phyloP scores from a whole-genome alignment of 2,329 filamentous ascomycete species.

The Fusarium burgessii region DNA sequence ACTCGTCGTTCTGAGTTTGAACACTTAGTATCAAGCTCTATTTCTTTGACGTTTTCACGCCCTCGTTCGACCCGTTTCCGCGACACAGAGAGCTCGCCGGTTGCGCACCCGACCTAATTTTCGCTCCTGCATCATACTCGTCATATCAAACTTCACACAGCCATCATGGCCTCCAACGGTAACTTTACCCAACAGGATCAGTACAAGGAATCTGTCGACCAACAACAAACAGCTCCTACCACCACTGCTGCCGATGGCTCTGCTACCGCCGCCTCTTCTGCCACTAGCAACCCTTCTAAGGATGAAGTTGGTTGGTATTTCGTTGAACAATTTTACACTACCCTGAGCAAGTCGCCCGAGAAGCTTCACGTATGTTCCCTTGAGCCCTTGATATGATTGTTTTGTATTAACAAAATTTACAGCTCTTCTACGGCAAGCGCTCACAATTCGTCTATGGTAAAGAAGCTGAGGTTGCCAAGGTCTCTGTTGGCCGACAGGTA shows the following conservation, averaged over 20 bases:
- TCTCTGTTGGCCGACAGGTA: conserved; percentile 89
- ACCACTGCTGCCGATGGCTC: conserved; percentile 49
- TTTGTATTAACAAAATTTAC: conserved; percentile 19
- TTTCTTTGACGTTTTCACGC: conserved; percentile 22
- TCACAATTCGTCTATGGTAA: conserved; percentile 94
- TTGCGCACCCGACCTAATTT: conserved; percentile 39
- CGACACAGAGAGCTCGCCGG: conserved; percentile 37
- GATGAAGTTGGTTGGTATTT: conserved; percentile 99
- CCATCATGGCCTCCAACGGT: conserved; percentile 69
- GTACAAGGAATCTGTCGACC: conserved; percentile 54
- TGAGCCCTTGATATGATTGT: not conserved
- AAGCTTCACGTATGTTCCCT: conserved; percentile 79
- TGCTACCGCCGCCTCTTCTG: conserved; percentile 46
- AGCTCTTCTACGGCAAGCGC: conserved; percentile 95
- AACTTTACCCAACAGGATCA: conserved; percentile 61
- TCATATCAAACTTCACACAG: conserved; percentile 36
- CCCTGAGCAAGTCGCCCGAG: conserved; percentile 91
- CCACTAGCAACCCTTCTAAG: conserved; percentile 72
- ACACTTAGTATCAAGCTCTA: conserved; percentile 4
- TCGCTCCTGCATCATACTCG: conserved; percentile 27
- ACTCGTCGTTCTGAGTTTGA: conserved; percentile 28
- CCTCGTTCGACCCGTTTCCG: conserved; percentile 20
- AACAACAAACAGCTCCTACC: conserved; percentile 53
- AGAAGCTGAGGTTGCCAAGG: conserved; percentile 88
- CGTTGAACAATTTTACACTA: conserved; percentile 99